Evolutionary conservation across 2,329 filamentous ascomycete species (phyloP), one percentile per base, ranked within the genome.

Genomic region (Fusarium marasasianum): DNA sequence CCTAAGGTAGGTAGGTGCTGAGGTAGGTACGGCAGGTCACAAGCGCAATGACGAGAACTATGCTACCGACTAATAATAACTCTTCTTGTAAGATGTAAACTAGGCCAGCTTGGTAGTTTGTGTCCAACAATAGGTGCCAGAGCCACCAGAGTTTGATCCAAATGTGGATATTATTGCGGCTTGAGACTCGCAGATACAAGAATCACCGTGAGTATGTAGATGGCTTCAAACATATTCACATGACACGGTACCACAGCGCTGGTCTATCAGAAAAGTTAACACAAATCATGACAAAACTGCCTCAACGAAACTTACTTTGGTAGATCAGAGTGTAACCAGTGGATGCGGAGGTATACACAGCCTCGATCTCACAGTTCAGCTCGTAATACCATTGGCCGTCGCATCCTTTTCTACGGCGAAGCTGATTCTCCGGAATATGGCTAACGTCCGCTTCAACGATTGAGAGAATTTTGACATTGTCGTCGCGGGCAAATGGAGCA

Each of bases 291-390:
- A 26, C 5, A 47, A 43, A 29, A 24, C 31, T 22, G 9, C 10
- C 7, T 11, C 8, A 4, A 11, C 12, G 22, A 22, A 24, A 71
- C 83, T 73, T 74, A 84, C 84, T 80, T 57, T 85, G 82, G 65
- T 84, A 82, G 13, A 86, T 76, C 38, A 86, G 76, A 9, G 84
- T 85, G 70, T 86, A 86, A 33, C 81, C 79, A 1, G 84, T 85
- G 9, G 81, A 84, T 1, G 83, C 83, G 4, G 84, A 85, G 12
- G 82, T 79, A 69, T 84, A 86, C 7, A 84, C 78, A 2, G 82
- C 80, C 70, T 86, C 83, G 22, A 86, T 82, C 63, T 82, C 79
- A 71, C 79, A 84, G 47, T 71, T 78, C 33, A 86, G 66, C 22
- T 82, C 79, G 44, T 85, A 86, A 67, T 86, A 84, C 79, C 71